A percentile compares a stretch with the other conserved stretches of the same genome.
These are phyloP conservation scores for Syzygium oleosum DNA, from an alignment of 345 rosid genomes.

Conservation along the genomic window DNA sequence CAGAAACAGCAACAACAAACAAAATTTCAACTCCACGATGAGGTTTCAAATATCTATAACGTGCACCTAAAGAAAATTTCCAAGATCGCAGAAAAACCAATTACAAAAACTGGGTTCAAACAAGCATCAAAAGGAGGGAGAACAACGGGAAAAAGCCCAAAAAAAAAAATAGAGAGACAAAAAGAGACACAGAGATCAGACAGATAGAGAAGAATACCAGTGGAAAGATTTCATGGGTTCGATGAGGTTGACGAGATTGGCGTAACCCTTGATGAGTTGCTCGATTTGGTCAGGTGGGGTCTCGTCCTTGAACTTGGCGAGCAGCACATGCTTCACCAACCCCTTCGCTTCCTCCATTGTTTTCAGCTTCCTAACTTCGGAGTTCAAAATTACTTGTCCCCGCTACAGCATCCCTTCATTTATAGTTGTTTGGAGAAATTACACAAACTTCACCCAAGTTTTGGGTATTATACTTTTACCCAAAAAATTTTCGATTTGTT, in stretches of 20 bases:
- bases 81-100: background rate
- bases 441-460: background rate
- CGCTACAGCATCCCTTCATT: background rate
- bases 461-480: background rate
- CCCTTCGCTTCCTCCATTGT: constrained; percentile 68
- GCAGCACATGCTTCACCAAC: constrained; percentile 60
- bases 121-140: background rate
- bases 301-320: constrained; percentile 70
- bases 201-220: constrained; percentile 29
- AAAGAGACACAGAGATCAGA: background rate
- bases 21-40: background rate
- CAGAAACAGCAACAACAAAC: background rate
- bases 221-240: constrained; percentile 79
- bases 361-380: background rate
- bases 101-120: background rate
- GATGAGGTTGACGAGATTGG: constrained; percentile 64
- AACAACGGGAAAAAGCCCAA: background rate
- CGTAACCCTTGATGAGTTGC: constrained; percentile 52
- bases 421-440: background rate
- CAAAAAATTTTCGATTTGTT: background rate
- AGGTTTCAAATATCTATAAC: background rate
- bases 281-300: constrained; percentile 34
- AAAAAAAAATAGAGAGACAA: rapidly evolving
- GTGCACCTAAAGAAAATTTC: background rate
- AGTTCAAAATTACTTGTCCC: background rate